Evolutionary conservation across 2,329 filamentous ascomycete genomes (phyloP).

Genomic region (Thielaviopsis euricoi): DNA sequence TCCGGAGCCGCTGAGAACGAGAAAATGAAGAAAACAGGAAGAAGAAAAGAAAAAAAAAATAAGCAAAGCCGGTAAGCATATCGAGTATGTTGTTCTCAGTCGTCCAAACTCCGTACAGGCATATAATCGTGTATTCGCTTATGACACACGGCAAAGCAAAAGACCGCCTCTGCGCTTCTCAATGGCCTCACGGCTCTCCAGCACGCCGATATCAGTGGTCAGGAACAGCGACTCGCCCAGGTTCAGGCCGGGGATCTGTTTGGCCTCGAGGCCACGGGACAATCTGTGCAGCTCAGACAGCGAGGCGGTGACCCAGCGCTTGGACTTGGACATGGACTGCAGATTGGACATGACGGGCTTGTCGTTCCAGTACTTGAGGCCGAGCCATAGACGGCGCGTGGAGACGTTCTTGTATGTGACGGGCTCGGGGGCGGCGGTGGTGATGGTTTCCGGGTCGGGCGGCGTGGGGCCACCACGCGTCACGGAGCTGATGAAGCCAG

Average conservation of each 20-base stretch:
- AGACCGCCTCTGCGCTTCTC: slow-evolving; percentile 67
- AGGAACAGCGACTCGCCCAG: slow-evolving; percentile 74
- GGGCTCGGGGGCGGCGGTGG: slow-evolving; percentile 32
- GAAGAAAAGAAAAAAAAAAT: not conserved
- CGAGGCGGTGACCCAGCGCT: slow-evolving; percentile 50
- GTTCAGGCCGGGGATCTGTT: slow-evolving; percentile 53
- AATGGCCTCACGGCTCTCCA: slow-evolving; percentile 72
- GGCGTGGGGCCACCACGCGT: slow-evolving; percentile 49
- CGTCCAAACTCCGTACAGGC: not conserved
- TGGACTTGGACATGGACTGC: slow-evolving; percentile 55
- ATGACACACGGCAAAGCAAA: slow-evolving; percentile 54
- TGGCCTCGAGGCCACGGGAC: slow-evolving; percentile 47
- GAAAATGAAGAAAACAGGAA: not conserved
- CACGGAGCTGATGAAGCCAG: slow-evolving; percentile 67
- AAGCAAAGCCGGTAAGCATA: not conserved
- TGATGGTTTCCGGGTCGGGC: slow-evolving; percentile 29
- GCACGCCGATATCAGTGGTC: slow-evolving; percentile 56
- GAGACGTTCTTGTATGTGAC: slow-evolving; percentile 58
- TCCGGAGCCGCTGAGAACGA: too few relatives aligned
- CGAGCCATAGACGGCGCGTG: slow-evolving; percentile 65
- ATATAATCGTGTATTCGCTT: slow-evolving; percentile 12
- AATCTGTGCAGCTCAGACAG: slow-evolving; percentile 46
- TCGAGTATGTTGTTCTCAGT: not conserved
- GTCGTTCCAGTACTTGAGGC: slow-evolving; percentile 78
- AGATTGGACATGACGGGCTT: slow-evolving; percentile 59